These are phyloP conservation scores for Groenewaldozyma salmanticensis DNA, from an alignment of 805 yeast genomes.

Conservation along the genomic window DNA sequence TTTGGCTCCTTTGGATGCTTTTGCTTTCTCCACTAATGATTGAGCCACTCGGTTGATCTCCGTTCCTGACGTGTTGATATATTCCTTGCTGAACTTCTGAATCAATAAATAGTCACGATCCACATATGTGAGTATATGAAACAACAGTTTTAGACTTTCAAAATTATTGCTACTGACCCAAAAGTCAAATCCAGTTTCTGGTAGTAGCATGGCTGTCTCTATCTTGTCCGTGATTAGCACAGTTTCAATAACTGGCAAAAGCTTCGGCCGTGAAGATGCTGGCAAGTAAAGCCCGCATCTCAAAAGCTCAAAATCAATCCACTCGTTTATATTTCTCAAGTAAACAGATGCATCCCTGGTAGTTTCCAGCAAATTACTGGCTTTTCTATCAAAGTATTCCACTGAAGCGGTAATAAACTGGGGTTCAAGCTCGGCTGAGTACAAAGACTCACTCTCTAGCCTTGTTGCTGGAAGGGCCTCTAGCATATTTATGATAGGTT, in stretches of 20 bases:
- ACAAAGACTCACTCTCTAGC: slow-evolving; percentile 43
- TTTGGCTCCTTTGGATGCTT: slow-evolving; percentile 7
- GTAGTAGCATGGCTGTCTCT: slow-evolving; percentile 42
- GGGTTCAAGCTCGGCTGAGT: slow-evolving; percentile 58
- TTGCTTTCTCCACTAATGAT: slow-evolving; percentile 12
- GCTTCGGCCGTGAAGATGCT: slow-evolving; percentile 41
- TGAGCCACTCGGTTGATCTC: slow-evolving; percentile 24
- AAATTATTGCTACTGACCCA: slow-evolving; percentile 45
- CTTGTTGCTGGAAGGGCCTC: slow-evolving; percentile 37
- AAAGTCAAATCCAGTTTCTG: slow-evolving; percentile 45
- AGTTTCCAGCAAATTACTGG: slow-evolving; percentile 35
- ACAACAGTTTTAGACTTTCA: slow-evolving; percentile 38
- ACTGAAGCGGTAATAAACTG: slow-evolving; percentile 44
- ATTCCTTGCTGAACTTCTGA: slow-evolving; percentile 36
- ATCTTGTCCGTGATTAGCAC: slow-evolving; percentile 49
- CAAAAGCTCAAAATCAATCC: slow-evolving; percentile 54
- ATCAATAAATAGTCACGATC: slow-evolving; percentile 44
- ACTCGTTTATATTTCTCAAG: slow-evolving; percentile 39
- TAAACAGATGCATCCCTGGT: slow-evolving; percentile 44
- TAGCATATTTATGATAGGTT: slow-evolving; percentile 58
- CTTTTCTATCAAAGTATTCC: slow-evolving; percentile 41
- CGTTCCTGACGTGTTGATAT: slow-evolving; percentile 40
- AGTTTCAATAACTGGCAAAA: slow-evolving; percentile 47
- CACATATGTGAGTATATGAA: slow-evolving; percentile 42
- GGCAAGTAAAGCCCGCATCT: slow-evolving; percentile 49